These are phyloP conservation scores for Parafenestella ontariensis DNA, from an alignment of 2,329 filamentous ascomycete species.

Conservation along the genomic window DNA sequence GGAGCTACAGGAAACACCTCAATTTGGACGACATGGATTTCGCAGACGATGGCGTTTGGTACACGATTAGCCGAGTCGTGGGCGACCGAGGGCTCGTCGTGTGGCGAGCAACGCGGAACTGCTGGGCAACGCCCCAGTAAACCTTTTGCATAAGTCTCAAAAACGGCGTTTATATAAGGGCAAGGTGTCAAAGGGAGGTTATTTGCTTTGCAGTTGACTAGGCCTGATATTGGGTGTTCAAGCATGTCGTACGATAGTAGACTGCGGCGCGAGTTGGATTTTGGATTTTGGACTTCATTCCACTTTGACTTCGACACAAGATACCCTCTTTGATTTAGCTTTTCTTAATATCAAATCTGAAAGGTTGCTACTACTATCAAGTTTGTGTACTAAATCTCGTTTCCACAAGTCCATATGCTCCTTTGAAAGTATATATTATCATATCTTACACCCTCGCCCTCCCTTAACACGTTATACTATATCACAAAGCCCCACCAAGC, in stretches of 20 bases:
- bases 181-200: not conserved
- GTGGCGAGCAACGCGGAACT: conserved; percentile 52
- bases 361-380: not conserved
- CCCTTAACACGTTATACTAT: not conserved
- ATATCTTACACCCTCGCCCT: not conserved
- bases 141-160: not conserved
- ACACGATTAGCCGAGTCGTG: conserved; percentile 71
- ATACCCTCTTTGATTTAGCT: conserved; percentile 10
- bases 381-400: not conserved
- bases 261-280: conserved; percentile 1
- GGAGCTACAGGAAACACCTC: conserved; percentile 71
- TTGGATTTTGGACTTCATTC: not conserved
- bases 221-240: not conserved
- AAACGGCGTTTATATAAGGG: not conserved
- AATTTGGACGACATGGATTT: conserved; percentile 84
- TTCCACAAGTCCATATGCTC: not conserved
- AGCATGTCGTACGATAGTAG: too few relatives aligned
- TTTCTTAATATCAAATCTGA: not conserved
- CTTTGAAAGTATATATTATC: not conserved
- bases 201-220: not conserved
- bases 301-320: conserved; percentile 9
- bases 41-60: conserved; percentile 76
- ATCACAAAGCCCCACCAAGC: conserved; percentile 82
- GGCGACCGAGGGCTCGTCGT: conserved; percentile 56
- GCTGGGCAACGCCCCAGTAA: conserved; percentile 30